Evolutionary conservation across 2,329 filamentous ascomycete genomes (phyloP), one percentile per base, ranked within the genome.

Genomic region (Aspergillus bombycis): DNA sequence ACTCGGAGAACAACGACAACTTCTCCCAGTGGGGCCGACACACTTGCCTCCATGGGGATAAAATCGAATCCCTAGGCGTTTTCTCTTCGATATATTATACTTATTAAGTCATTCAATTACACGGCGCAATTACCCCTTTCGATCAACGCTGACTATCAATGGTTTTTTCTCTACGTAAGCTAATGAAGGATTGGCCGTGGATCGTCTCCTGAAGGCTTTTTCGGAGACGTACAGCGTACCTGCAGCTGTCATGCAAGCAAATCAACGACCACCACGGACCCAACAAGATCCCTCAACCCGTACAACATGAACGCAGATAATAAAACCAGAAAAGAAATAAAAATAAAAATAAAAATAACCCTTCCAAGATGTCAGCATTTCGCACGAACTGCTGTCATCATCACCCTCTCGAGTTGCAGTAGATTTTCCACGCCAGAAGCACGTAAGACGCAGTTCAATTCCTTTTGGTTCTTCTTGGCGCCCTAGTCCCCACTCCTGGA

Each of bases 171-270:
- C 26, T 32, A 12, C 26, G 26, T 32, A 52, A 30, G 7, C 28
- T 52, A 52, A 10, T 30, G 28, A 28, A 32, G 30, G 12, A n/a
- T 52, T 32, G 8, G 48, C 16, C n/a, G 32, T 52, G 48, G 48
- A n/a, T 30, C 28, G 19, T 52, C 26, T 28, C 21, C 30, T 52
- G 48, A 19, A 52, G 48, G 28, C n/a, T 28, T 52, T 32, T 32
- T 16, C 48, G 28, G 48, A 52, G 48, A 52, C 16, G 28, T 30
- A 52, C 48, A 52, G 48, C 48, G 66, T 67, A 67, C 66, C 66
- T 67, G 66, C 66, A 67, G 66, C 64, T 58, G 62, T 60, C 62
- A 64, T 66, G 66, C 64, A 65, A 57, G 48, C 48, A 52, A 52
- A 32, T 52, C 48, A 32, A 32, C 14, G 19, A 52, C 48, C 48